Evolutionary conservation across 495 filamentous ascomycete genomes (phyloP), one percentile per base, ranked within the genome.

Genomic region (Xylaria curta): DNA sequence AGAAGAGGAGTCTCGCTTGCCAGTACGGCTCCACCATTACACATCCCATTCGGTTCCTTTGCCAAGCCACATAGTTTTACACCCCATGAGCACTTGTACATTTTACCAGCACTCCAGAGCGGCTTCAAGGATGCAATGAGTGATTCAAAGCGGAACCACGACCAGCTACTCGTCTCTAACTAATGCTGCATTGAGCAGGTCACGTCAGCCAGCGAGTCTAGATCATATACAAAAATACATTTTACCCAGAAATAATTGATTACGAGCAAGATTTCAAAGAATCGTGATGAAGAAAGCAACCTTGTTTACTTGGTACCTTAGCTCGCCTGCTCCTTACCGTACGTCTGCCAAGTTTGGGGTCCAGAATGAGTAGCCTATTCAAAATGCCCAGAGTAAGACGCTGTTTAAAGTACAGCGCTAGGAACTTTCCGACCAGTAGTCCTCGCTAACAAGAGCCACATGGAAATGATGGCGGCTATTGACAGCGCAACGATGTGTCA

Each of bases 31-130:
- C 47, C 47, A 64, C 58, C 44, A 56, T 44, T 33, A 56, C 38
- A 60, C 68, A 64, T 64, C 64, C 49, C 68, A 38, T 54, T 44
- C 12, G 58, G 28, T 62, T 70, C 58, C 68, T 70, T 31, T n/a
- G 58, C 68, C 58, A 70, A 63, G 68, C 19, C 46, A 44, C 36
- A 13, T 12, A 31, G 28, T 47, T 31, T 59, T 24, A 54, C 6
- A 24, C 68, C 58, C 24, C 46, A 61, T 46, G 15, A 63, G 26
- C 58, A 33, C 28, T 7, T 38, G 26, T 62, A 38, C 33, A 17
- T 9, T 36, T 17, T 38, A 61, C 44, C 26, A 51, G 63, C 2
- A 31, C 28, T 13, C 63, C 51, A 8, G 54, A 36, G 54, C 26
- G 28, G 28, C 31, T 36, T 60, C 33, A 21, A 21, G 3, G 17